Evolutionary conservation across 2,329 filamentous ascomycete genomes (phyloP), one percentile per base, ranked within the genome.

Genomic region (Stemphylium lycopersici): DNA sequence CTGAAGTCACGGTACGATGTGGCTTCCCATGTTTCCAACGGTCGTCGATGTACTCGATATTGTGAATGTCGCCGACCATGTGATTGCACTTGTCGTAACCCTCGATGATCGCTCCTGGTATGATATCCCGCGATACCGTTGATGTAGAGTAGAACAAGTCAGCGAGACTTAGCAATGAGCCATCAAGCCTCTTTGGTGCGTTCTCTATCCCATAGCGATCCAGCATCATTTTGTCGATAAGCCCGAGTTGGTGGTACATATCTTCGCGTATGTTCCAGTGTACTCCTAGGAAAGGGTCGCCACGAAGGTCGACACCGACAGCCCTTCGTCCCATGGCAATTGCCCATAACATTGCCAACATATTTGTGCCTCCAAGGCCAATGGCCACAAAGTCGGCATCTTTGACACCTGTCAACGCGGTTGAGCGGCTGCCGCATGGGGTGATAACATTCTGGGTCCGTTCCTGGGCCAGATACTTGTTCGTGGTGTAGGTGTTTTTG

Each of bases 221-320:
- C 29, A 58, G 12, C 56, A 62, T 63, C 56, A 62, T 55, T 34
- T 58, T 56, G 36, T 63, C 59, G n/a, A 63, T 62, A 5, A 63
- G 47, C 7, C 61, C 56, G 3, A 62, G 45, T 39, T 63, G 58
- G 36, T 62, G 61, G 13, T 62, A 63, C 53, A 63, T 50, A 2
- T 62, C 59, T 39, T 60, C 50, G 18, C 58, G 53, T n/a, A 63
- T 63, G 20, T 62, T 63, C 58, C 61, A 63, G 36, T 63, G 59
- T 4, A 63, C 61, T 4, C 56, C 61, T 6, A 63, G 44, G n/a
- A 63, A 59, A 5, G 61, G 58, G 16, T 62, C 59, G 12, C 58
- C 56, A 1, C 61, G 58, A 32, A 62, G 34, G 1, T 62, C 58
- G 16, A 63, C 59, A 29, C 61, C 59, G 6, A 63, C 56, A 7